Evolutionary conservation across 441 rosid genomes (phyloP).

Genomic region (Corymbia citriodora): DNA sequence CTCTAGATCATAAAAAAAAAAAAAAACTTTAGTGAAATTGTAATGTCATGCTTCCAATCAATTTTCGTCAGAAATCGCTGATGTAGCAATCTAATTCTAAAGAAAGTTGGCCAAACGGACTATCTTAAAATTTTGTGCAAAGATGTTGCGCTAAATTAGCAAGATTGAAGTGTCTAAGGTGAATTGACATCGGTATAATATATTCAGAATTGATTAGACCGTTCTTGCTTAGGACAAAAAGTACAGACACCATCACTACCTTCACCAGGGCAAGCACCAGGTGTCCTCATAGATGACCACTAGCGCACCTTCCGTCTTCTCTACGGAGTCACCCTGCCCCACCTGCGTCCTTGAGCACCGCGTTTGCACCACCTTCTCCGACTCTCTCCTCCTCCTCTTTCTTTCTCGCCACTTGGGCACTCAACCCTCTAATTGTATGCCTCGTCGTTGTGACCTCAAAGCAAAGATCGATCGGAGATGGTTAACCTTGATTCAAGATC

Average conservation of each 20-base stretch:
- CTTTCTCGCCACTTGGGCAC: not conserved
- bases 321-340: not conserved
- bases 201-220: not conserved
- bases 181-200: not conserved
- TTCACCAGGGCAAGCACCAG: not conserved
- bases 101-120: not conserved
- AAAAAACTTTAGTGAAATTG: not conserved
- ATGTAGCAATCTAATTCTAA: not conserved
- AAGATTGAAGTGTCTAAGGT: too few relatives aligned
- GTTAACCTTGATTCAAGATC: not conserved
- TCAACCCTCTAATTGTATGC: not conserved
- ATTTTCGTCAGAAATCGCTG: fast-evolving
- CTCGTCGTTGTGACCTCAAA: not conserved
- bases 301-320: not conserved
- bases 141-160: not conserved
- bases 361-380: not conserved
- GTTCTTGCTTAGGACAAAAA: not conserved
- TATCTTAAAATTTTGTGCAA: not conserved
- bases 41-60: fast-evolving
- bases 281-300: not conserved
- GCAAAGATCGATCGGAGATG: not conserved
- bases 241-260: not conserved
- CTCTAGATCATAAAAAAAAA: too few relatives aligned
- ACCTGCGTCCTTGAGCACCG: not conserved
- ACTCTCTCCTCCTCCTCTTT: not conserved